Evolutionary conservation across 1,284 basidiomycete species (phyloP), one percentile per base, ranked within the genome.

Genomic region (Ustilago sp.): DNA sequence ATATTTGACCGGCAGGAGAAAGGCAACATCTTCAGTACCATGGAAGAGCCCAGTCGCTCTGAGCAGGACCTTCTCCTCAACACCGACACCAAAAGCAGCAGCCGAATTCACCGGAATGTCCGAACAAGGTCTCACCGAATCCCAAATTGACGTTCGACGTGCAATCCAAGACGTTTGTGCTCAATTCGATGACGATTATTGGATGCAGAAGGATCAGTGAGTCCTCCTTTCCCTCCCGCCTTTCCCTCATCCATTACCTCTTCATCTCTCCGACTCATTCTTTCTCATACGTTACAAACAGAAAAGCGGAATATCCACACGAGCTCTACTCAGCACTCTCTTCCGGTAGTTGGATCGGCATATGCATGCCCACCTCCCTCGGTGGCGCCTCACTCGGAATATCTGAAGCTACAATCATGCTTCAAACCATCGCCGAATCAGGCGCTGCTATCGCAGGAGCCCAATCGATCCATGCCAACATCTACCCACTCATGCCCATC

Each of bases 331-430:
- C 66, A 7, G 71, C 73, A 0, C 75, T 80, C n/a, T 66, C 62
- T 0, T 35, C 23, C 5, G 77, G 73, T 1, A 55, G 69, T 28
- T 81, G 74, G 73, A 71, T 80, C 23, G 79, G 77, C n/a, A 74
- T 79, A 36, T 74, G 74, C 53, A 69, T 80, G 71, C 79, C 79
- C 28, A 60, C 74, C 47, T 23, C 67, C n/a, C 63, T 73, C 39
- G 87, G 86, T 17, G 87, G 87, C 6, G 79, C 81, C 6, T 83
- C 81, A 0, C 75, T 87, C 39, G 86, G 86, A 1, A 85, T 87
- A 36, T 83, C 84, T 1, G 87, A 87, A 56, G 86, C 86, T 17
- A 86, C 86, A 15, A 68, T 87, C 9, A 87, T 87, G 86, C 78
- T 87, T 45, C 86, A 87, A 62, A 87, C 86, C 41, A 87, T 87